Evolutionary conservation across 2,329 filamentous ascomycete species (phyloP), one percentile per base, ranked within the genome.

Genomic region (Venturia nashicola): DNA sequence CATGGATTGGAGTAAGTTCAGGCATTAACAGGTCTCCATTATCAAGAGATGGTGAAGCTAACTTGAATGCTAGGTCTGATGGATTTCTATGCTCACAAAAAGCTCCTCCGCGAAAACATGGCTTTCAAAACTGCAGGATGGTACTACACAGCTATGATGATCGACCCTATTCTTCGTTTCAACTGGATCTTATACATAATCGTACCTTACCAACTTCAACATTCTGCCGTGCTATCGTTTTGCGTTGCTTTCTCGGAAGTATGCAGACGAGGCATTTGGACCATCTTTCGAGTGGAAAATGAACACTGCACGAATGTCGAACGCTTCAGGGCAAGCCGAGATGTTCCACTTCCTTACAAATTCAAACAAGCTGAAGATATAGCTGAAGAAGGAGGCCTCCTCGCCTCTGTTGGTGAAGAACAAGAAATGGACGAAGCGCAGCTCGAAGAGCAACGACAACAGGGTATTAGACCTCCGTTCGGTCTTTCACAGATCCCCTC

Each of bases 171-270:
- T 5, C 79, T 99, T 23, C 88, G 94, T 20, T 97, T 96, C 76
- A 88, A 90, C 66, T 97, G 94, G 94, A 87, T 97, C 65, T 89
- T 95, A 72, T 97, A 96, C 75, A 87, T 88, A 67, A 89, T 97
- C 66, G 95, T 90, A 73, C 86, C 87, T 0, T 78, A 87, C 66
- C 82, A 96, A 70, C 76, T 87, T 0, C 91, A 97, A 70, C 92
- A 97, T 73, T 93, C 88, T 1, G 89, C 89, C 3, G 73, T 91
- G 1, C 83, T 91, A 5, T 91, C 90, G 1, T 97, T 97, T 74
- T 68, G 89, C 39, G 84, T 97, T 18, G 82, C 84, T 1, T 77
- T 97, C 3, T 84, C 87, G 9, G 94, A 99, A 73, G 85, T 96
- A 27, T 81, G 84, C n/a, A 85, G 94, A 40, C 81, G 94, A 72